These are phyloP conservation scores for Penicillium parvum DNA, from an alignment of 495 filamentous ascomycete species.

Conservation along the genomic window DNA sequence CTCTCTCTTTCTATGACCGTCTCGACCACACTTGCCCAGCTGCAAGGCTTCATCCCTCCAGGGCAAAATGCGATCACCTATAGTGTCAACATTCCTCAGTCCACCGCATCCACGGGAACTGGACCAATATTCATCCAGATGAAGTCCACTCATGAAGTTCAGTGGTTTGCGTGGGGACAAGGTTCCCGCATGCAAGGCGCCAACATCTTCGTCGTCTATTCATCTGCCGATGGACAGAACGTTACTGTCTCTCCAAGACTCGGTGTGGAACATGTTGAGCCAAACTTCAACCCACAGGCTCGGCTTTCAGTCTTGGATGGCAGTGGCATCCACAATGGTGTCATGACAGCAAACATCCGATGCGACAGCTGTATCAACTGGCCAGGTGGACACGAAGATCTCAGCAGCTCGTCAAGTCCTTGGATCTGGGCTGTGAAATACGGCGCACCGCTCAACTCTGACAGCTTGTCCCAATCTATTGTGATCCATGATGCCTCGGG, in stretches of 20 bases:
- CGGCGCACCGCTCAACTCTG: constrained; percentile 54
- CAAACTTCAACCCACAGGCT: constrained; percentile 48
- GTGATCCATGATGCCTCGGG: constrained; percentile 48
- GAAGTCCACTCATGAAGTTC: constrained; percentile 49
- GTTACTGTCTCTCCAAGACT: constrained; percentile 62
- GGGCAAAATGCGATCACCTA: constrained; percentile 25
- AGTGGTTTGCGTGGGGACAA: constrained; percentile 65
- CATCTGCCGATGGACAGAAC: constrained; percentile 43
- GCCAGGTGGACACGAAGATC: constrained; percentile 43
- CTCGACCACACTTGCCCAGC: constrained; percentile 14
- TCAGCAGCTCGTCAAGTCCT: constrained; percentile 38
- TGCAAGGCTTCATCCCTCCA: constrained; percentile 23
- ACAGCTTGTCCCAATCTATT: constrained; percentile 47
- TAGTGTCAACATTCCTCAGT: constrained; percentile 27
- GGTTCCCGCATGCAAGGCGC: constrained; percentile 57
- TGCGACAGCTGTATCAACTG: constrained; percentile 57
- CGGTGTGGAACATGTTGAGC: constrained; percentile 49
- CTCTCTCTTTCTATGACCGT: not conserved
- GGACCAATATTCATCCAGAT: constrained; percentile 60
- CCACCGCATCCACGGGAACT: constrained; percentile 22
- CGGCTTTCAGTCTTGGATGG: constrained; percentile 55
- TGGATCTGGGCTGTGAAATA: constrained; percentile 66
- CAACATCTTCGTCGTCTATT: constrained; percentile 69
- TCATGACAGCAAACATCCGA: constrained; percentile 61
- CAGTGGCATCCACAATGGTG: constrained; percentile 48